These are phyloP conservation scores for Miamiensis avidus DNA, from an alignment of 169 alveolate genomes.

Conservation along the genomic window DNA sequence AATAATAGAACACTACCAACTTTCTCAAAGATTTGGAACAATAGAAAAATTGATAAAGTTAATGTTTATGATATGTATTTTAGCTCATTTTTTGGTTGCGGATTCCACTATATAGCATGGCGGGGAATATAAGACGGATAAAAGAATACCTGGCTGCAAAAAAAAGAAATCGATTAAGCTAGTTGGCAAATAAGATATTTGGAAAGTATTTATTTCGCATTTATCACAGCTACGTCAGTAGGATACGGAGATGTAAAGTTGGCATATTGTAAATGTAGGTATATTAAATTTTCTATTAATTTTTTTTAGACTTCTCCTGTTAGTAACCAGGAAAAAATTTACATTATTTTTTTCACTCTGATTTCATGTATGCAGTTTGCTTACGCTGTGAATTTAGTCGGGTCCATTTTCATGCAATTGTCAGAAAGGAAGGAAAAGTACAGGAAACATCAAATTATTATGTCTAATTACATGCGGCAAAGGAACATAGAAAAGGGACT, in stretches of 20 bases:
- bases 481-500: too few species aligned
- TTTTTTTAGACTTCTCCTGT: too few species aligned
- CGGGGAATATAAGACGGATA: background rate
- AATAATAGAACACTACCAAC: constrained; percentile 27
- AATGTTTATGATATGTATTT: background rate
- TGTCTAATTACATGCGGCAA: too few species aligned
- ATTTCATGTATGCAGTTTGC: constrained; percentile 8
- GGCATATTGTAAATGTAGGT: too few species aligned
- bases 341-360: background rate
- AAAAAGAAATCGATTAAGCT: background rate
- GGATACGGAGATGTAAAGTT: constrained; percentile 47
- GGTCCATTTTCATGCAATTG: constrained; percentile 14
- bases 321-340: constrained; percentile 19
- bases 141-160: background rate
- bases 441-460: too few species aligned
- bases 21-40: constrained; percentile 37
- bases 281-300: too few species aligned
- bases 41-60: background rate
- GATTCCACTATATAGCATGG: background rate
- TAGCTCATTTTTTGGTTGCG: constrained; percentile 21
- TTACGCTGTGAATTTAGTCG: constrained; percentile 11
- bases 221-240: constrained; percentile 36
- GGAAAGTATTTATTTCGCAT: constrained; percentile 16
- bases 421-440: background rate
- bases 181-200: constrained; percentile 35